A percentile compares a stretch with the other conserved stretches of the same genome.
phyloP scores from a whole-genome alignment of 2,329 filamentous ascomycete genomes.

The Ascochyta clinopodiicola region DNA sequence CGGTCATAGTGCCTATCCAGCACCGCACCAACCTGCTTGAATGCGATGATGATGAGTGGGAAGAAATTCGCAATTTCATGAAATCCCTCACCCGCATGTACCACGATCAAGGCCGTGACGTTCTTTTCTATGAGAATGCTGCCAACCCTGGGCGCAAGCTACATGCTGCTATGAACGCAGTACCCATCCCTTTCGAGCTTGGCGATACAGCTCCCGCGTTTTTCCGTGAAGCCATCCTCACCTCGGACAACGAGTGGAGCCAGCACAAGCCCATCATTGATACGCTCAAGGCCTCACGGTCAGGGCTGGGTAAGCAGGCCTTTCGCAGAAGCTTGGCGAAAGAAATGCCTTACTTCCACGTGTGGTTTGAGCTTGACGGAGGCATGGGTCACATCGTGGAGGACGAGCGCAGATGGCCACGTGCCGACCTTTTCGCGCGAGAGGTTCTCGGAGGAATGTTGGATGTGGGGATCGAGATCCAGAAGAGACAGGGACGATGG shows the following conservation, averaged over 20 bases:
- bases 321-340: constrained; percentile 85
- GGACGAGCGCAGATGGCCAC: constrained; percentile 83
- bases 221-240: constrained; percentile 91
- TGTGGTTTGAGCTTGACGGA: constrained; percentile 90
- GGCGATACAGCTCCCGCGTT: constrained; percentile 92
- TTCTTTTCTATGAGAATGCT: constrained; percentile 98
- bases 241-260: constrained; percentile 89
- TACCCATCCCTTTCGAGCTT: constrained; percentile 89
- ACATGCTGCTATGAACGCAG: constrained; percentile 84
- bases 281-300: constrained; percentile 69
- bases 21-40: constrained; percentile 92
- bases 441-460: constrained; percentile 94
- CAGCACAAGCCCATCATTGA: constrained; percentile 96
- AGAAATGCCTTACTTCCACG: constrained; percentile 99
- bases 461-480: constrained; percentile 78
- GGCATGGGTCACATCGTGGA: constrained; percentile 93
- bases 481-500: constrained; percentile 93
- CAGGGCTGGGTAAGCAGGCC: constrained; percentile 77
- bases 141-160: constrained; percentile 77
- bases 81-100: constrained; percentile 94
- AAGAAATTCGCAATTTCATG: constrained; percentile 99
- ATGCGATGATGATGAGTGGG: constrained; percentile 99
- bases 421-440: constrained; percentile 88
- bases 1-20: constrained; percentile 86
- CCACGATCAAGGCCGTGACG: constrained; percentile 87